A percentile compares a stretch with the other conserved stretches of the same genome.
These are phyloP conservation scores for Wickerhamomyces silvicola DNA, from an alignment of 805 yeast species.

Conservation along the genomic window DNA sequence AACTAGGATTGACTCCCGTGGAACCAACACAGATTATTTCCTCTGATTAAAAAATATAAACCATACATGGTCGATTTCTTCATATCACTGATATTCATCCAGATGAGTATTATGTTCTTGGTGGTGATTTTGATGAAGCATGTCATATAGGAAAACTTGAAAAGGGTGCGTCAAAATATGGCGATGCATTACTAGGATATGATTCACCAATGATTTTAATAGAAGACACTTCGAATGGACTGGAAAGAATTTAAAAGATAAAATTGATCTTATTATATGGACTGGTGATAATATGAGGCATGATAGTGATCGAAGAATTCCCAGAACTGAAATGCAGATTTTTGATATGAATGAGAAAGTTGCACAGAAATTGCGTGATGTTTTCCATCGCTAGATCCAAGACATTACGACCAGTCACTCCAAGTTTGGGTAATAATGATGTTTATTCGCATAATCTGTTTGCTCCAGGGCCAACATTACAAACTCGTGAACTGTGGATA, in stretches of 20 bases:
- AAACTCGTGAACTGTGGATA: slow-evolving; percentile 70
- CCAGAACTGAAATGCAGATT: slow-evolving; percentile 68
- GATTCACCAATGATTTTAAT: slow-evolving; percentile 65
- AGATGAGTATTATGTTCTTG: slow-evolving; percentile 56
- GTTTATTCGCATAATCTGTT: slow-evolving; percentile 85
- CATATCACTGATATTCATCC: slow-evolving; percentile 88
- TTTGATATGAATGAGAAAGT: slow-evolving; percentile 61
- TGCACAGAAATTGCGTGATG: slow-evolving; percentile 42
- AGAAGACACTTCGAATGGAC: slow-evolving; percentile 61
- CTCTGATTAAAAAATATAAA: slow-evolving; percentile 7
- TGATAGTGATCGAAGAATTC: slow-evolving; percentile 68
- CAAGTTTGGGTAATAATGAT: slow-evolving; percentile 80
- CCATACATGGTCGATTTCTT: slow-evolving; percentile 64
- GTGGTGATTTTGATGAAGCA: slow-evolving; percentile 37
- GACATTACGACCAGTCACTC: slow-evolving; percentile 48
- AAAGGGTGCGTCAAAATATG: slow-evolving; percentile 52
- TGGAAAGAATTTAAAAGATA: slow-evolving; percentile 53
- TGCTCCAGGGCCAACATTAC: slow-evolving; percentile 84
- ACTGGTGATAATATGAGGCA: slow-evolving; percentile 87
- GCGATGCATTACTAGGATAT: slow-evolving; percentile 72
- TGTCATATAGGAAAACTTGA: slow-evolving; percentile 49
- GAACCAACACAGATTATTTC: slow-evolving; percentile 28
- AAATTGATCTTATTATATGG: slow-evolving; percentile 84
- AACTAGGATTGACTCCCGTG: slow-evolving; percentile 35
- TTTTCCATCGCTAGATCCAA: slow-evolving; percentile 45